Evolutionary conservation across 306 rosid species (phyloP), one percentile per base, ranked within the genome.

Genomic region (Cucumis hystrix): DNA sequence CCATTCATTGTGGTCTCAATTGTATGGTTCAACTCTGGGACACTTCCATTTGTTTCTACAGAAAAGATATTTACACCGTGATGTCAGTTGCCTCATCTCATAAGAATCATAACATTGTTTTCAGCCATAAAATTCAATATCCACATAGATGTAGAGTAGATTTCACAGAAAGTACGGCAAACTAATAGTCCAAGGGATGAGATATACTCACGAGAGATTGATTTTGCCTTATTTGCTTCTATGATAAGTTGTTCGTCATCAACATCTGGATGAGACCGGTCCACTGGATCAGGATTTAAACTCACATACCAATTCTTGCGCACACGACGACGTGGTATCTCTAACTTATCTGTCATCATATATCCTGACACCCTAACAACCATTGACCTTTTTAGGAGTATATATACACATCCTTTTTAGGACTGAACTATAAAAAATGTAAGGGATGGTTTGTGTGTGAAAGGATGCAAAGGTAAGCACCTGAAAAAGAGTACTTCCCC

Each of bases 401-500:
- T 55, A 55, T 55, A 55, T 18, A 55, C 23, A 2, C 8, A 18
- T 18, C 9, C 7, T 17, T 55, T n/a, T 67, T 12, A 40, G 8
- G 28, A 28, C 5, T 15, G 71, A 43, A 43, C 9, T 45, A 33
- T 33, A 20, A 17, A n/a, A 73, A 73, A 54, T 9, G 18, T 41
- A 30, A 33, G 55, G 39, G 67, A 39, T 58, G 16, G 49, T 57
- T 56, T 63, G 35, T 25, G 17, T 8, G n/a, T 9, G 28, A 0
- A 52, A 66, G 56, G 60, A 71, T 13, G 33, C 25, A 71, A 79
- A 75, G 80, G 65, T 25, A 81, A 78, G 74, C 83, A 92, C 99
- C 99, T 96, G 93, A 96, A 96, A 84, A 96, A 96, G 78, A 92
- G 86, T 14, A 96, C 93, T 91, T 96, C 99, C 5, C 99, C 99